Evolutionary conservation across 1,139 yeast species (phyloP), one percentile per base, ranked within the genome.

Genomic region (Eremothecium cymbalariae): DNA sequence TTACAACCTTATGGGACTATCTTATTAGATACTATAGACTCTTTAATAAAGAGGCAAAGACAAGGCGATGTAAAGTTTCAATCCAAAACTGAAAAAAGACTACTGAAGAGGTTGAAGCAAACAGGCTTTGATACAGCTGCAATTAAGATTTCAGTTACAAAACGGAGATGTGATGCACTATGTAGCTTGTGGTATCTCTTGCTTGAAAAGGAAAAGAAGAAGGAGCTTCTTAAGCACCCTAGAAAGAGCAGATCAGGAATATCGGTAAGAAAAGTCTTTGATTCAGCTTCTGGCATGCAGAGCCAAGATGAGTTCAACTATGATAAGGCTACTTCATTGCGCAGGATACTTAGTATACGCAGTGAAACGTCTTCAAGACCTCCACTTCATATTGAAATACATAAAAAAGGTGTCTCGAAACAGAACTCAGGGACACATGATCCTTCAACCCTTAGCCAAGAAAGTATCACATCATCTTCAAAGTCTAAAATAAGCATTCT

Each of bases 111-210:
- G 33, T 55, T 90, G 41, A 69, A 72, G 30, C 70, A 77, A 36
- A 61, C 78, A 13, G 83, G 86, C 15, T 64, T 88, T 30, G 86
- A 84, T 50, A 65, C 73, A 7, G 80, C 76, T 7, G 63, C 68
- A 4, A 62, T 90, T 22, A 77, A 77, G 43, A 66, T 69, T 4
- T 74, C 83, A 15, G 77, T 88, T 1, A 51, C 63, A 15, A 65
- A 72, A 36, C 72, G 72, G 34, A 75, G 77, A 38, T 77, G 86
- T 61, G 94, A 84, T 53, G 67, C 86, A 0, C 60, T 84, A 16
- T 77, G 88, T n/a, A 96, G 95, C 0, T 67, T 83, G 41, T 90
- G 94, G 81, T 80, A 78, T 30, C 63, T 90, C 9, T 60, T 80
- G 9, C 61, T 84, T 13, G 88, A 84, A 25, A 67, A 70, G 34